Percentiles rank a stretch among this genome's conserved stretches.
These are phyloP conservation scores for Castanospermum australe DNA, from an alignment of 306 rosid genomes.

Conservation along the genomic window DNA sequence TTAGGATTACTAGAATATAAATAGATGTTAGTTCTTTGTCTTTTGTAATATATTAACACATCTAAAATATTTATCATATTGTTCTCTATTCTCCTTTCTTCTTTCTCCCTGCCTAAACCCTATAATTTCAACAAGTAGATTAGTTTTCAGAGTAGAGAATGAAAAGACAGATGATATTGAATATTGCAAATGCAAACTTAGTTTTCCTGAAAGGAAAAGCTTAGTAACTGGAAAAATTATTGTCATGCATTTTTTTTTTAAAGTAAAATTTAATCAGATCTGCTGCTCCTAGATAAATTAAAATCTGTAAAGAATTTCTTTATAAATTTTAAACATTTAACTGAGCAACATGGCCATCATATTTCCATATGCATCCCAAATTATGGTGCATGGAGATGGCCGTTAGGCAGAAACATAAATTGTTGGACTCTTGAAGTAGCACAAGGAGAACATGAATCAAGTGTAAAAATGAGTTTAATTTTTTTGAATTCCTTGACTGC, in stretches of 20 bases:
- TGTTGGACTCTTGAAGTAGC: not conserved
- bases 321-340: not conserved
- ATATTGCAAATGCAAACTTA: constrained; percentile 16
- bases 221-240: not conserved
- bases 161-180: not conserved
- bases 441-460: not conserved
- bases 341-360: not conserved
- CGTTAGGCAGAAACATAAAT: not conserved
- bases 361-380: not conserved
- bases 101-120: too few species aligned
- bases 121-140: too few species aligned
- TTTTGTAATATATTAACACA: too few species aligned
- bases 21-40: too few species aligned
- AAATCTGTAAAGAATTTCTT: not conserved
- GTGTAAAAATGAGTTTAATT: not conserved
- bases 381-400: not conserved
- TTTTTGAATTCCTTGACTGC: not conserved
- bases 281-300: not conserved
- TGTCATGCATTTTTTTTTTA: not conserved
- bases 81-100: too few species aligned
- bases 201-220: not conserved
- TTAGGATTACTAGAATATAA: too few species aligned
- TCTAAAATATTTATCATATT: too few species aligned
- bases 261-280: not conserved
- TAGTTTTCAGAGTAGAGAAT: constrained; percentile 6